Percentiles rank a stretch among this genome's conserved stretches.
Conservation (phyloP, 129 eudicot genomes). For the Logfia minima region DNA sequence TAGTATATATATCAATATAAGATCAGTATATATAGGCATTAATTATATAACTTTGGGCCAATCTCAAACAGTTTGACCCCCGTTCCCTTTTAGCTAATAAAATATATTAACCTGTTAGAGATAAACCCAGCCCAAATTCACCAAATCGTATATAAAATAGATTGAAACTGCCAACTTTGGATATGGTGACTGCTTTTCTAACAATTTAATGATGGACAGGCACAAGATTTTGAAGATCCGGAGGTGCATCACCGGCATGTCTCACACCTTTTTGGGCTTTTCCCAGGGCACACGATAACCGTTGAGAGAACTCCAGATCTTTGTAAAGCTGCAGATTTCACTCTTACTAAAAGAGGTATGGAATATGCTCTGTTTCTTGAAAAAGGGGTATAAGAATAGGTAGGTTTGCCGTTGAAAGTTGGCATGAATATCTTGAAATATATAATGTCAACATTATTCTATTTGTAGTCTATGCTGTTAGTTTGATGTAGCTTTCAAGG, state of each 20-base stretch:
- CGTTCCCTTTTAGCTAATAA: background rate
- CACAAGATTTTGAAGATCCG: conserved; percentile 78
- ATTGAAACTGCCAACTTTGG: background rate
- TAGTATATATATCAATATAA: no score
- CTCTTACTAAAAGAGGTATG: conserved; percentile 67
- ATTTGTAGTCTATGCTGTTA: background rate
- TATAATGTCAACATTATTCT: conserved; percentile 3
- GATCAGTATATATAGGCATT: background rate
- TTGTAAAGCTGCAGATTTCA: conserved; percentile 69
- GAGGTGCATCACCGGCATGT: conserved; percentile 88
- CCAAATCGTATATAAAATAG: background rate
- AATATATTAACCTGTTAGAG: background rate
- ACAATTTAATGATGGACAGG: conserved; percentile 37
- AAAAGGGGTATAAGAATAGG: background rate
- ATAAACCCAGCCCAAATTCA: background rate
- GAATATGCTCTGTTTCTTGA: background rate
- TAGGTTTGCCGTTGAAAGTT: background rate
- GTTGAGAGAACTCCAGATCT: conserved; percentile 71
- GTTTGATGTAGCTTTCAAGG: background rate
- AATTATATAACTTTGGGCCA: background rate
- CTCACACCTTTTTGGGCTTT: conserved; percentile 79
- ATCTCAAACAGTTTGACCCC: background rate
- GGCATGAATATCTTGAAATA: background rate
- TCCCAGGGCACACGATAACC: conserved; percentile 80
- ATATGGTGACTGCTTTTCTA: background rate